These are phyloP conservation scores for Iris macrosiphon DNA, from an alignment of 106 monocot species.

Conservation along the genomic window DNA sequence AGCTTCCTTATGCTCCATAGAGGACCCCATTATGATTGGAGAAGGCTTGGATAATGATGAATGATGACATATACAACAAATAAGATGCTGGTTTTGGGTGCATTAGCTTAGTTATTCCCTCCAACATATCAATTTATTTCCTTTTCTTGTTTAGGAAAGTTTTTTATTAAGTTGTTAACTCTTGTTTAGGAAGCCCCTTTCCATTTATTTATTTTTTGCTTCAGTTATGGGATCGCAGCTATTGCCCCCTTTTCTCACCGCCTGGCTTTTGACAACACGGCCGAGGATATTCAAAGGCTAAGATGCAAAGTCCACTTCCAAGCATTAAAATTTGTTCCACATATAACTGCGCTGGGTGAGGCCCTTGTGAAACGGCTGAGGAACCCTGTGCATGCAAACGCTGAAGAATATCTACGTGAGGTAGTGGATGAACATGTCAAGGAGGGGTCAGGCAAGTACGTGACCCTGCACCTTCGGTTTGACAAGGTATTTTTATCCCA, in stretches of 20 bases:
- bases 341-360: constrained; percentile 71
- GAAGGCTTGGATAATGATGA: too few relatives aligned
- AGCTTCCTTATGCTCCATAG: too few relatives aligned
- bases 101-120: too few relatives aligned
- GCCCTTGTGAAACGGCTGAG: constrained; percentile 66
- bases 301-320: constrained; percentile 95
- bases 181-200: too few relatives aligned
- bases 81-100: too few relatives aligned
- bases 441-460: constrained; percentile 48
- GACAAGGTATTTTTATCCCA: constrained; percentile 66
- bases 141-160: too few relatives aligned
- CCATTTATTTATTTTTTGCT: too few relatives aligned
- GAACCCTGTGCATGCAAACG: constrained; percentile 20
- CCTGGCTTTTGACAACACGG: constrained; percentile 77
- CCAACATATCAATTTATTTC: too few relatives aligned
- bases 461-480: constrained; percentile 78
- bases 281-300: constrained; percentile 66
- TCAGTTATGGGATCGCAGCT: constrained; percentile 90
- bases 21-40: too few relatives aligned
- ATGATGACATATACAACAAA: too few relatives aligned
- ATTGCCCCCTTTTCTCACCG: constrained; percentile 94
- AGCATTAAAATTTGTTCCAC: constrained; percentile 79
- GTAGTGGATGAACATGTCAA: constrained; percentile 16
- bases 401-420: constrained; percentile 28
- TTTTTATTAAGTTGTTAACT: too few relatives aligned